Conservation (phyloP, 495 filamentous ascomycete genomes). For the Aspergillus avenaceus region DNA sequence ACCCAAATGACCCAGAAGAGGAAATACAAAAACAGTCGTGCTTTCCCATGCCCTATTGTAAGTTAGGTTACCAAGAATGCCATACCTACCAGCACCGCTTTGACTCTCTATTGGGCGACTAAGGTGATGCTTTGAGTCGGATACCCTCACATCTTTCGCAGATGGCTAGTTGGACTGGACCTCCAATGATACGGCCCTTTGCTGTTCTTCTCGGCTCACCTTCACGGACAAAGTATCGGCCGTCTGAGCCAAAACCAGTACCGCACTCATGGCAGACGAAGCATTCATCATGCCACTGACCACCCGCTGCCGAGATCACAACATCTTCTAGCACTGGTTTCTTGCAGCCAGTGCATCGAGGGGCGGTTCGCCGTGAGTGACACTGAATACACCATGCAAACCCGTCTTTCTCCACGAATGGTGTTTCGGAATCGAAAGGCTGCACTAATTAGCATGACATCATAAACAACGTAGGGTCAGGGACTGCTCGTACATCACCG, state of each 20-base stretch:
- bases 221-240: slow-evolving; percentile 60
- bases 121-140: slow-evolving; percentile 53
- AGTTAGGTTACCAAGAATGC: no score
- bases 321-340: slow-evolving; percentile 81
- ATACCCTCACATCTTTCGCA: slow-evolving; percentile 63
- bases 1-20: no score
- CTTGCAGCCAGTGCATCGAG: slow-evolving; percentile 82
- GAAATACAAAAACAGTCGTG: no score
- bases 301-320: slow-evolving; percentile 80
- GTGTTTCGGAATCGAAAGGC: slow-evolving; percentile 75
- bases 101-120: no score
- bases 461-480: not conserved
- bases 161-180: slow-evolving; percentile 48
- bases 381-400: slow-evolving; percentile 96
- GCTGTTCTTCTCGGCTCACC: slow-evolving; percentile 49
- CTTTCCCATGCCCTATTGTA: no score
- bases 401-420: slow-evolving; percentile 97
- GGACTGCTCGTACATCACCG: slow-evolving; percentile 61
- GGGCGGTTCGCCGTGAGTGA: slow-evolving; percentile 83
- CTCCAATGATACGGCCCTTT: slow-evolving; percentile 46
- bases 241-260: slow-evolving; percentile 54
- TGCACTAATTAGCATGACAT: slow-evolving; percentile 18
- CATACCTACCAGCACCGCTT: no score
- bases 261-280: slow-evolving; percentile 78
- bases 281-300: slow-evolving; percentile 91